These are phyloP conservation scores for Cylindrotheca fusiformis DNA, from an alignment of 108 stramenopile genomes.

Conservation along the genomic window DNA sequence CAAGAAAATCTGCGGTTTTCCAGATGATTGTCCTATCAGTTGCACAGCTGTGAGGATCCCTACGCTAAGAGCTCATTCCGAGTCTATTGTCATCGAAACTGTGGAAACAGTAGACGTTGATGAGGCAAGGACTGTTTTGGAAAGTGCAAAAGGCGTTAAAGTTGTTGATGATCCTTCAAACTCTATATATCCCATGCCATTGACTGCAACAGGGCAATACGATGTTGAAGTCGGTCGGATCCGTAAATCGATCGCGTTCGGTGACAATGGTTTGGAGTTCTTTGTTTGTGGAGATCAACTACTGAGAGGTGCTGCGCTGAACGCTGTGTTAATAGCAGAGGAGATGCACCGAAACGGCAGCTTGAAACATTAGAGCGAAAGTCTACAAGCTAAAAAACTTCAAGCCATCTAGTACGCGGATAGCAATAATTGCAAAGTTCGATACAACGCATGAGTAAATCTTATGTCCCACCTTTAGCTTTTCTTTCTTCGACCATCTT, in stretches of 20 bases:
- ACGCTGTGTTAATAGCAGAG: conserved; percentile 96
- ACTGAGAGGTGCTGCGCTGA: conserved; percentile 94
- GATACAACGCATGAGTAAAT: too few species aligned
- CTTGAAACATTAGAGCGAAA: too few species aligned
- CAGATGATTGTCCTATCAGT: conserved; percentile 79
- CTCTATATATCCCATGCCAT: conserved; percentile 92
- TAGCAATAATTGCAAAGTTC: too few species aligned
- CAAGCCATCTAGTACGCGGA: too few species aligned
- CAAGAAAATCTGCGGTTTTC: conserved; percentile 87
- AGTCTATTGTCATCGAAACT: conserved; percentile 92
- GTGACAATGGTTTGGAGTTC: conserved; percentile 94
- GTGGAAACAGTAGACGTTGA: conserved; percentile 79
- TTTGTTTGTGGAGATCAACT: conserved; percentile 98
- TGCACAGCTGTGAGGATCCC: conserved; percentile 98
- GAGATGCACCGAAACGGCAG: conserved; percentile 79
- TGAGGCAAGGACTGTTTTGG: conserved; percentile 67
- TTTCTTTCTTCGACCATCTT: conserved; percentile 15
- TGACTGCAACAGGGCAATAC: conserved; percentile 92
- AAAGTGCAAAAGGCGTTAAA: conserved; percentile 77
- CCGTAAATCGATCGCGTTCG: conserved; percentile 79
- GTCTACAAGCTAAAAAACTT: too few species aligned
- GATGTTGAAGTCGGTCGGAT: conserved; percentile 96
- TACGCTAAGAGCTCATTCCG: conserved; percentile 95
- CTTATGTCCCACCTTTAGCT: too few species aligned
- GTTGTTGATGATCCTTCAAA: conserved; percentile 72